phyloP scores from a whole-genome alignment of 148 eudicot genomes.

The Vaccinium myrtillus region DNA sequence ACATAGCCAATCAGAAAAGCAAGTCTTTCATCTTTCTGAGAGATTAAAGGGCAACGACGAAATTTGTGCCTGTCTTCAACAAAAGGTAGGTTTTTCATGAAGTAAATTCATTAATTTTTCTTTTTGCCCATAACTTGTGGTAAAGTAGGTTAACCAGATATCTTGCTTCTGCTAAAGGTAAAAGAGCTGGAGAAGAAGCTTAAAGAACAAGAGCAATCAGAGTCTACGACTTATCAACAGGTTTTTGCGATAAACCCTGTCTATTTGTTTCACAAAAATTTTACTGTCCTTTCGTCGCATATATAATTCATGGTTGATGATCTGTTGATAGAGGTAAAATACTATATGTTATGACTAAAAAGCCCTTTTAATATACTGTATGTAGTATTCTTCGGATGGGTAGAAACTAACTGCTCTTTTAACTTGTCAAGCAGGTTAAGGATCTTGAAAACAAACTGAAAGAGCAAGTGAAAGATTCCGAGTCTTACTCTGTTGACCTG shows the following conservation, averaged over 20 bases:
- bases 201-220: constrained; percentile 48
- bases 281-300: background rate
- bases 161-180: constrained; percentile 44
- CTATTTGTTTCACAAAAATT: background rate
- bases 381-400: background rate
- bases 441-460: constrained; percentile 74
- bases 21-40: constrained; percentile 61
- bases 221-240: constrained; percentile 53
- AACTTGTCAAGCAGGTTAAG: constrained; percentile 45
- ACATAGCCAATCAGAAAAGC: constrained; percentile 61
- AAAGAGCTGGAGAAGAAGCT: constrained; percentile 73
- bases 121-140: background rate
- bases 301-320: background rate
- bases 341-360: background rate
- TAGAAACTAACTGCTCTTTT: constrained; percentile 14
- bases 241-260: constrained; percentile 18
- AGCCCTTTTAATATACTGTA: background rate
- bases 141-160: constrained; percentile 6
- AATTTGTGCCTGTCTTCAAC: constrained; percentile 52
- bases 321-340: background rate
- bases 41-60: constrained; percentile 69
- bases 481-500: constrained; percentile 44
- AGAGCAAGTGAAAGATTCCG: constrained; percentile 60
- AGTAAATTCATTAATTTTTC: background rate
- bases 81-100: constrained; percentile 39